A percentile compares a stretch with the other conserved stretches of the same genome.
These are phyloP conservation scores for Penicillium herquei DNA, from an alignment of 495 filamentous ascomycete genomes.

Conservation along the genomic window DNA sequence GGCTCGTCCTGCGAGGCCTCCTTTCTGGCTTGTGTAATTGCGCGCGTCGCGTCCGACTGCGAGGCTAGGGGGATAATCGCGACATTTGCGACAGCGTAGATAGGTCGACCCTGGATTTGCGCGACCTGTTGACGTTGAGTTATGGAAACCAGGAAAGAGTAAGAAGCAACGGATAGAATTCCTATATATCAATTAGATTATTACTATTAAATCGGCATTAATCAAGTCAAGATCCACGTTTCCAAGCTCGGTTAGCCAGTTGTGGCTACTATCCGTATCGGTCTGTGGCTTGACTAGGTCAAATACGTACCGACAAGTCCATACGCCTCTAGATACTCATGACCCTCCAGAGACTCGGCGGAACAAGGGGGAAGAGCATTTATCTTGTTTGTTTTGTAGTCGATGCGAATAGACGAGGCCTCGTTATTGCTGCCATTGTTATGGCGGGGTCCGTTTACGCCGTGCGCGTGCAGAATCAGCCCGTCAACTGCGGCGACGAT, in stretches of 20 bases:
- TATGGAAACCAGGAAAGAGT: constrained; percentile 80
- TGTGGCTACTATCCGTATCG: not conserved
- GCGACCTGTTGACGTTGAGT: constrained; percentile 84
- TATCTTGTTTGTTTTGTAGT: constrained; percentile 68
- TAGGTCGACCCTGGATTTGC: constrained; percentile 71
- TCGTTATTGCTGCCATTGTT: constrained; percentile 35
- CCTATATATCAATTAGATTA: constrained; percentile 43
- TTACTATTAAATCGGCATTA: not conserved
- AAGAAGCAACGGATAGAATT: constrained; percentile 67
- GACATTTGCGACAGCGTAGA: constrained; percentile 84
- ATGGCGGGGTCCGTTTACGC: constrained; percentile 43
- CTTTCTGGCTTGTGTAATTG: constrained; percentile 63
- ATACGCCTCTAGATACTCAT: constrained; percentile 64
- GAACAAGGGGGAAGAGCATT: constrained; percentile 39
- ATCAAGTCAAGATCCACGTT: no score
- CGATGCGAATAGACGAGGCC: constrained; percentile 59
- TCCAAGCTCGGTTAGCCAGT: no score
- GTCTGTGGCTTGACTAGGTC: not conserved
- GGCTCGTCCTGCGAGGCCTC: constrained; percentile 31
- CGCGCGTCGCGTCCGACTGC: constrained; percentile 65
- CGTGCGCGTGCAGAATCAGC: constrained; percentile 73
- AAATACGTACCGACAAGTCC: constrained; percentile 74
- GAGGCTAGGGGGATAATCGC: constrained; percentile 83
- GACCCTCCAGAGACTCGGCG: constrained; percentile 35
- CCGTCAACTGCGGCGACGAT: constrained; percentile 85